A percentile compares a stretch with the other conserved stretches of the same genome.
phyloP scores from a whole-genome alignment of 2,329 filamentous ascomycete species.

The Cladosporium sp. region DNA sequence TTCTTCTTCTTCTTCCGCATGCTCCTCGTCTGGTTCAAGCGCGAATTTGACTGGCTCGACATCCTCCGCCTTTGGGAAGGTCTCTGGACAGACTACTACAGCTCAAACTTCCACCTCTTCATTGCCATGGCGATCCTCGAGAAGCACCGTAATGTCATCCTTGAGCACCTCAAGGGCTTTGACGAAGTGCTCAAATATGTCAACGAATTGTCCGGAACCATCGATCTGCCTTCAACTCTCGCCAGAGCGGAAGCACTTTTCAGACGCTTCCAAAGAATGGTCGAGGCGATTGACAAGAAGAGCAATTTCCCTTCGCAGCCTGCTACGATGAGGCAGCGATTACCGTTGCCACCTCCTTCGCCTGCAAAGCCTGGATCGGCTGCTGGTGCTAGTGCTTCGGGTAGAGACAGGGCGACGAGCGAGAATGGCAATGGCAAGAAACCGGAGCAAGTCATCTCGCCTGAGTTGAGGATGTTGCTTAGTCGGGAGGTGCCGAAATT shows the following conservation, averaged over 20 bases:
- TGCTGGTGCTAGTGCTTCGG: slow-evolving; percentile 27
- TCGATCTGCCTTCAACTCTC: slow-evolving; percentile 82
- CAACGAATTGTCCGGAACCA: slow-evolving; percentile 89
- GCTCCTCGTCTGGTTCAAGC: slow-evolving; percentile 98
- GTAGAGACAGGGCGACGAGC: slow-evolving; percentile 37
- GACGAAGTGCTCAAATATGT: slow-evolving; percentile 98
- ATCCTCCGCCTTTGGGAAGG: slow-evolving; percentile 86
- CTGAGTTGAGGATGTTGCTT: slow-evolving; percentile 59
- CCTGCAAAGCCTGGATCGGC: slow-evolving; percentile 12
- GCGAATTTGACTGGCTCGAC: slow-evolving; percentile 88
- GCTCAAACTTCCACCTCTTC: slow-evolving; percentile 89
- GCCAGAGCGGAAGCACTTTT: slow-evolving; percentile 86
- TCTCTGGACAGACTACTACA: slow-evolving; percentile 89
- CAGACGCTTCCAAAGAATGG: slow-evolving; percentile 77
- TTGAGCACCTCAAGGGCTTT: slow-evolving; percentile 89
- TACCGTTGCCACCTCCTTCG: slow-evolving; percentile 32
- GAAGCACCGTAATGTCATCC: slow-evolving; percentile 93
- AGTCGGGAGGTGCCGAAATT: slow-evolving; percentile 55
- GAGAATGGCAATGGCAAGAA: slow-evolving; percentile 28
- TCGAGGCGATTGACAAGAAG: slow-evolving; percentile 91
- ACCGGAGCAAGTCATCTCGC: slow-evolving; percentile 54
- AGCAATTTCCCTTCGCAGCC: slow-evolving; percentile 67
- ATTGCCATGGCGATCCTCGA: slow-evolving; percentile 90
- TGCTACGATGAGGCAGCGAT: slow-evolving; percentile 43
- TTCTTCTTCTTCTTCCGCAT: slow-evolving; percentile 99